phyloP scores from a whole-genome alignment of 2,329 filamentous ascomycete genomes.

The Microdochium nivale region DNA sequence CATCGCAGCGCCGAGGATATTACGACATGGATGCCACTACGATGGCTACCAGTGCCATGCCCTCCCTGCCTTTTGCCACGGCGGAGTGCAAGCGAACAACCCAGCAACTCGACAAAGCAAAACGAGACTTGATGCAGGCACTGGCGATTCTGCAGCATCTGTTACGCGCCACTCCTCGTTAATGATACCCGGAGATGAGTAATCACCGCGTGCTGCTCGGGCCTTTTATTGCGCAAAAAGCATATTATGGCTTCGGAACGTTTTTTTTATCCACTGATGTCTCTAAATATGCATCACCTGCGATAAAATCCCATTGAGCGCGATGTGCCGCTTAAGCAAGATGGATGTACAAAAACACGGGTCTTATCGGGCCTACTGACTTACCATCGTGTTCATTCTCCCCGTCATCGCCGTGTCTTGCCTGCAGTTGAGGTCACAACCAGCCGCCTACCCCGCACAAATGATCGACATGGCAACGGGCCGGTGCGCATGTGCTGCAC shows the following conservation, averaged over 20 bases:
- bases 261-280: too few relatives aligned
- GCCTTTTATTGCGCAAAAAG: neutral
- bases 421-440: neutral
- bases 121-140: too few relatives aligned
- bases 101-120: too few relatives aligned
- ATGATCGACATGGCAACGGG: neutral
- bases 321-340: neutral
- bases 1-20: too few relatives aligned
- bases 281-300: too few relatives aligned
- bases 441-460: neutral
- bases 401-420: neutral
- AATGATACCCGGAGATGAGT: too few relatives aligned
- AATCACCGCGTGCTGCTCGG: neutral
- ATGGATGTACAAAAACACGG: neutral
- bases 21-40: too few relatives aligned
- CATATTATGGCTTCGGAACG: neutral
- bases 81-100: too few relatives aligned
- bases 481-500: neutral
- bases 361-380: neutral
- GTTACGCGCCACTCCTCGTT: too few relatives aligned
- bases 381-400: neutral
- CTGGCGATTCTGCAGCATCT: too few relatives aligned
- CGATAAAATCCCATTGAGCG: neutral
- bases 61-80: too few relatives aligned
- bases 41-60: too few relatives aligned